phyloP scores from a whole-genome alignment of 805 yeast species.

The Saccharomycopsis sp. region DNA sequence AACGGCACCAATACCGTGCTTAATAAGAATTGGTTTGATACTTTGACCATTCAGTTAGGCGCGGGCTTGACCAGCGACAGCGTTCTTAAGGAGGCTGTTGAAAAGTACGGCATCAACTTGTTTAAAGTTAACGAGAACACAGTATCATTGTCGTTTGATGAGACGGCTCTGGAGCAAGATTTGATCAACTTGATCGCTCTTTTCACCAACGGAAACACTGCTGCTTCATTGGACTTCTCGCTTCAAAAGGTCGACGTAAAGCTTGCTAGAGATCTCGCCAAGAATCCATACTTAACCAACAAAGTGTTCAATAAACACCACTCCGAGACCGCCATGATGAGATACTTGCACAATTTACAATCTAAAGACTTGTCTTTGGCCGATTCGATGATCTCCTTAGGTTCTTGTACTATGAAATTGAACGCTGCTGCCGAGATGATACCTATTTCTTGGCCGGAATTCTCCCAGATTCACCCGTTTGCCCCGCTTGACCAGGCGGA shows the following conservation, averaged over 20 bases:
- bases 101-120: constrained; percentile 62
- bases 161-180: constrained; percentile 66
- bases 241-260: constrained; percentile 20
- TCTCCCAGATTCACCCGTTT: constrained; percentile 84
- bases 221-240: background rate
- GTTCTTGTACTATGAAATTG: constrained; percentile 97
- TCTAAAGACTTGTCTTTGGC: constrained; percentile 87
- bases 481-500: constrained; percentile 83
- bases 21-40: constrained; percentile 76
- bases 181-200: constrained; percentile 48
- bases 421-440: constrained; percentile 94
- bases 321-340: constrained; percentile 89
- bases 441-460: constrained; percentile 92
- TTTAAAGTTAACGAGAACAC: constrained; percentile 56
- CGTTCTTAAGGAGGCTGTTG: constrained; percentile 51
- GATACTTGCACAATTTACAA: constrained; percentile 83
- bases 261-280: constrained; percentile 26
- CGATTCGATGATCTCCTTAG: constrained; percentile 94
- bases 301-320: constrained; percentile 82
- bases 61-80: constrained; percentile 46
- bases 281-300: constrained; percentile 40
- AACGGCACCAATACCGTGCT: constrained; percentile 41
- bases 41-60: constrained; percentile 57
- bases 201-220: constrained; percentile 41
- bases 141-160: constrained; percentile 84